Base-by-base conservation (phyloP, 2,329 filamentous ascomycete genomes). In the Cladosporium sp. region DNA sequence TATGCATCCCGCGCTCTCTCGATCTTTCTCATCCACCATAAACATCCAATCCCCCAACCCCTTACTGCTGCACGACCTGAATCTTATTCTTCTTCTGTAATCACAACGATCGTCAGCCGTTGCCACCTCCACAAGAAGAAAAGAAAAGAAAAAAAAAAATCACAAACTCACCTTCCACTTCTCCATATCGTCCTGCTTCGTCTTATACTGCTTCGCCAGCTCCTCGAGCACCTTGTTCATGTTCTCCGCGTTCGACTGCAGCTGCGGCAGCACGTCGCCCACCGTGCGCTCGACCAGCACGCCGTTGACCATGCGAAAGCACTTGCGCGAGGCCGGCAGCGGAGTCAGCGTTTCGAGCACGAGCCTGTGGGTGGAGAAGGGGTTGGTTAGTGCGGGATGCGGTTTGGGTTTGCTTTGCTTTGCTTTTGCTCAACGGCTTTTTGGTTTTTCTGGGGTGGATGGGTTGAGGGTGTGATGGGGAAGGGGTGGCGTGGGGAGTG, bases 271-370 rank as follows among this genome's bases (percentile, higher is more conserved):
- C 10, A 98, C 89, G 70, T 97, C 93, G 70, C 89, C 80, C 61
- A 98, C 89, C 13, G 92, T 97, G 62, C 91, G 82, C 76, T 98
- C 93, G 50, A 95, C 89, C 54, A 98, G 76, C 19, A 97, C 91
- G 43, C 93, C 93, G 70, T 98, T 97, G 70, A 98, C 95, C 82
- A 98, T 89, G 63, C 93, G 91, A 74, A 97, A 98, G 74, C 92
- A 97, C 76, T 96, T 98, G 65, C 93, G 87, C 60, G 95, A 87
- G 58, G 78, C 80, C 1, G 88, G 79, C 19, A 97, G 80, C 43
- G 91, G 91, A 55, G 86, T 81, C 58, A 98, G 75, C 3, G 92
- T 97, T 68, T 97, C 92, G 48, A 97, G 81, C 33, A 98, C 93
- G 60, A 97, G 87, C 72, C 93, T 97, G 33, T 32, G 43, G 40